Evolutionary conservation across 495 filamentous ascomycete genomes (phyloP).

Genomic region (Chaetomium fimeti): DNA sequence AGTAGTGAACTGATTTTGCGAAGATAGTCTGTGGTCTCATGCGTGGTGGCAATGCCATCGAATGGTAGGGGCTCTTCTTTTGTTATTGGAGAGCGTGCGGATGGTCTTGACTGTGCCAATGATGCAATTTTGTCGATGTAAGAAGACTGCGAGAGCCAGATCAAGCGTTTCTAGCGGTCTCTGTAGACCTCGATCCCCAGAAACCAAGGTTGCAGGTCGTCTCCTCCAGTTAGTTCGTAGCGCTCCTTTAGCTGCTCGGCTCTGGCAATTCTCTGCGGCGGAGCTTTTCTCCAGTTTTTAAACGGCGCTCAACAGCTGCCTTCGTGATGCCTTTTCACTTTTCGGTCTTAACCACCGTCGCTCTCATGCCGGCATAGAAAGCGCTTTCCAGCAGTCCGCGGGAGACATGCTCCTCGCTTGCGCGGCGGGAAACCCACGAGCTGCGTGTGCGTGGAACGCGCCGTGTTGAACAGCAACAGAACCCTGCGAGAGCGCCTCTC

Average conservation of each 20-base stretch:
- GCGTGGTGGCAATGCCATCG: neutral
- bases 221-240: no score
- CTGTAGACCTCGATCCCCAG: neutral
- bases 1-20: conserved; percentile 20
- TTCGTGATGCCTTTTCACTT: neutral
- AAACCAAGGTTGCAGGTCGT: neutral
- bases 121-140: neutral
- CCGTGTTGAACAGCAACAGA: conserved; percentile 6
- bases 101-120: neutral
- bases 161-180: conserved; percentile 1
- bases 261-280: neutral
- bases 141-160: neutral
- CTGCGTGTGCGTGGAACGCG: neutral
- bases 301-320: neutral
- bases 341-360: conserved; percentile 4
- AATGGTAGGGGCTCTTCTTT: neutral
- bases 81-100: neutral
- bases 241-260: no score
- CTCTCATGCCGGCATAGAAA: conserved; percentile 1
- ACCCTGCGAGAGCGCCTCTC: conserved; percentile 9
- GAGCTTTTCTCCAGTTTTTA: neutral
- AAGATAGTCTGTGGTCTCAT: conserved; percentile 1
- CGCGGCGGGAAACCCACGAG: neutral
- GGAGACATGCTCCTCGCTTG: neutral
- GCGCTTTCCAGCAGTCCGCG: neutral